Percentiles rank a stretch among this genome's conserved stretches.
Conservation (phyloP, 495 filamentous ascomycete genomes). For the Zalerion maritima region DNA sequence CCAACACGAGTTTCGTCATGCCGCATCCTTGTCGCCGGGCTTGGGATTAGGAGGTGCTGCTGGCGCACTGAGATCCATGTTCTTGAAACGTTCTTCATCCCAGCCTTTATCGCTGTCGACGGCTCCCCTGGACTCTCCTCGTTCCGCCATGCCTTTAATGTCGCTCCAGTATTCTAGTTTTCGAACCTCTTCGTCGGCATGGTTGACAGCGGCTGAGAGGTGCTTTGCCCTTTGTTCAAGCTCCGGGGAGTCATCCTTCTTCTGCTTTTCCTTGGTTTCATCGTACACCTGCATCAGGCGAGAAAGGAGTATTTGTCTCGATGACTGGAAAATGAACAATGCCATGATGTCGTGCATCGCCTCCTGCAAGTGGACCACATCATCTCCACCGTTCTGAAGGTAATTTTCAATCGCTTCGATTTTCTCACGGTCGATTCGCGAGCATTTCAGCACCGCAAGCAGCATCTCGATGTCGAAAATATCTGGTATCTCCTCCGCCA, state of each 20-base stretch:
- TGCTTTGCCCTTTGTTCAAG: conserved; percentile 29
- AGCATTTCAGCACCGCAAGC: conserved; percentile 44
- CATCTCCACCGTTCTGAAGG: conserved; percentile 61
- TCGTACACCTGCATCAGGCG: conserved; percentile 50
- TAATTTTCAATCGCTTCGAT: conserved; percentile 68
- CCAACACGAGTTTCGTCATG: no score
- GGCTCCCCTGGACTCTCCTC: conserved; percentile 33
- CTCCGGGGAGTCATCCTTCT: conserved; percentile 7
- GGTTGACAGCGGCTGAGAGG: conserved; percentile 39
- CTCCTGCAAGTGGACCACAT: conserved; percentile 60
- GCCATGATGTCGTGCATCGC: conserved; percentile 76
- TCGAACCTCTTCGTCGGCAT: conserved; percentile 53
- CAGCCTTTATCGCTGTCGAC: conserved; percentile 30
- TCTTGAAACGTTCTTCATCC: no score
- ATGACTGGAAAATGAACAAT: conserved; percentile 78
- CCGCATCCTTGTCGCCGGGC: no score
- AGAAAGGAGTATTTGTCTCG: conserved; percentile 58
- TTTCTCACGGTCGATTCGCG: conserved; percentile 80
- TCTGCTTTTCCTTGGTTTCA: conserved; percentile 22
- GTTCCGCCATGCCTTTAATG: conserved; percentile 43
- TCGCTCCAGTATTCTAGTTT: conserved; percentile 64
- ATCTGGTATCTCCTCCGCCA: conserved; percentile 15
- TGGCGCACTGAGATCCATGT: no score
- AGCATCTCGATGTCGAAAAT: conserved; percentile 53
- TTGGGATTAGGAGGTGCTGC: no score